A percentile compares a stretch with the other conserved stretches of the same genome.
Evolutionary conservation across 495 filamentous ascomycete genomes (phyloP).

Genomic region (Neurospora hispaniola): DNA sequence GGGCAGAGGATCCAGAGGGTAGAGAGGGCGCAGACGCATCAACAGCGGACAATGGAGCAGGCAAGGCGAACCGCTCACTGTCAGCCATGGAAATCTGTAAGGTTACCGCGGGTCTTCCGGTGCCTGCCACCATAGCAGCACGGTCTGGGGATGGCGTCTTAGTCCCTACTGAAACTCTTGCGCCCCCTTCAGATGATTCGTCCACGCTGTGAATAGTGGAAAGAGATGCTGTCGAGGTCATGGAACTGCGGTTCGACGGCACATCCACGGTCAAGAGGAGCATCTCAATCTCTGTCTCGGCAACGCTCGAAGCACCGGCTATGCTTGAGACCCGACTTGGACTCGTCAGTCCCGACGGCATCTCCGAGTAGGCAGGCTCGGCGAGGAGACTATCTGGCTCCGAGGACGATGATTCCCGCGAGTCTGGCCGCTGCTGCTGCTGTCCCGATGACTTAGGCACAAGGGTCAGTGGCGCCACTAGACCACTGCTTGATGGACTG

Average conservation of each 20-base stretch:
- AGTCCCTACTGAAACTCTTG: neutral
- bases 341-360: slow-evolving; percentile 13
- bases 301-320: slow-evolving; percentile 3
- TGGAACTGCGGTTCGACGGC: slow-evolving; percentile 22
- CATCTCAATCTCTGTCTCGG: neutral
- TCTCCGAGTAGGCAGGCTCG: slow-evolving; percentile 8
- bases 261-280: neutral
- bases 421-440: slow-evolving; percentile 15
- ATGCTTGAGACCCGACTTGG: slow-evolving; percentile 15
- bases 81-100: neutral
- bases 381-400: slow-evolving; percentile 23
- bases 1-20: neutral
- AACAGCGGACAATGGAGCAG: neutral
- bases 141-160: neutral
- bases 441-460: neutral
- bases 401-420: slow-evolving; percentile 25
- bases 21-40: neutral
- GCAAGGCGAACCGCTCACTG: neutral
- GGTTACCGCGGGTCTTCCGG: neutral
- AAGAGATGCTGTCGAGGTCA: slow-evolving; percentile 25
- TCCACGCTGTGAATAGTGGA: slow-evolving; percentile 37
- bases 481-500: neutral
- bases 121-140: neutral
- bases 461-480: neutral
- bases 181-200: slow-evolving; percentile 19